Conservation (phyloP, 164 flowering plant species). For the Tinospora cordifolia region DNA sequence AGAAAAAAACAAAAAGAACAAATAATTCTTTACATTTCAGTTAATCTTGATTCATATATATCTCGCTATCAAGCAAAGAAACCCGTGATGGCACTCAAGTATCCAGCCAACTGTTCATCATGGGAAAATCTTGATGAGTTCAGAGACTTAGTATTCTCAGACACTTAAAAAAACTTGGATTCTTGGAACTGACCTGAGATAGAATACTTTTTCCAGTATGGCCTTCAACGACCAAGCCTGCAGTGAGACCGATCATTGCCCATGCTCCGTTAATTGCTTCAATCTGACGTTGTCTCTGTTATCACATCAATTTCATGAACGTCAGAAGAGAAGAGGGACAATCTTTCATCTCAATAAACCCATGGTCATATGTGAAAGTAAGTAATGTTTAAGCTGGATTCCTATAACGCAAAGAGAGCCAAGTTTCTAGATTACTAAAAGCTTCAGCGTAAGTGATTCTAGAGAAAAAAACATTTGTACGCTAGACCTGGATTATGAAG, state of each 20-base stretch:
- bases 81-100: slow-evolving; percentile 37
- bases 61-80: slow-evolving; percentile 29
- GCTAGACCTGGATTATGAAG: not conserved
- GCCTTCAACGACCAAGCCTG: slow-evolving; percentile 77
- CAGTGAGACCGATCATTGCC: slow-evolving; percentile 94
- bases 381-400: not conserved
- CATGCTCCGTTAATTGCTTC: slow-evolving; percentile 98
- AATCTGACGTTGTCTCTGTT: slow-evolving; percentile 57
- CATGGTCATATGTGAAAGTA: not conserved
- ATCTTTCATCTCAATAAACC: not conserved
- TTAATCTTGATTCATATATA: not conserved
- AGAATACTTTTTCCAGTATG: slow-evolving; percentile 61
- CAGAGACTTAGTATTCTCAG: not conserved
- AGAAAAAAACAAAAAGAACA: too few species aligned
- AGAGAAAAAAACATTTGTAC: too few species aligned
- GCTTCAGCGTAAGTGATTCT: too few species aligned
- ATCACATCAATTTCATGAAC: not conserved
- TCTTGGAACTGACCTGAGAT: slow-evolving; percentile 46
- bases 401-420: too few species aligned
- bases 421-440: too few species aligned
- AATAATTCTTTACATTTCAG: not conserved
- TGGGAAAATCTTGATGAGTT: not conserved
- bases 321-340: not conserved
- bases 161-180: not conserved
- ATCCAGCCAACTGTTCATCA: slow-evolving; percentile 55